A percentile compares a stretch with the other conserved stretches of the same genome.
Evolutionary conservation across 805 yeast species (phyloP).

Genomic region (Helenozyma rhizophorensis): DNA sequence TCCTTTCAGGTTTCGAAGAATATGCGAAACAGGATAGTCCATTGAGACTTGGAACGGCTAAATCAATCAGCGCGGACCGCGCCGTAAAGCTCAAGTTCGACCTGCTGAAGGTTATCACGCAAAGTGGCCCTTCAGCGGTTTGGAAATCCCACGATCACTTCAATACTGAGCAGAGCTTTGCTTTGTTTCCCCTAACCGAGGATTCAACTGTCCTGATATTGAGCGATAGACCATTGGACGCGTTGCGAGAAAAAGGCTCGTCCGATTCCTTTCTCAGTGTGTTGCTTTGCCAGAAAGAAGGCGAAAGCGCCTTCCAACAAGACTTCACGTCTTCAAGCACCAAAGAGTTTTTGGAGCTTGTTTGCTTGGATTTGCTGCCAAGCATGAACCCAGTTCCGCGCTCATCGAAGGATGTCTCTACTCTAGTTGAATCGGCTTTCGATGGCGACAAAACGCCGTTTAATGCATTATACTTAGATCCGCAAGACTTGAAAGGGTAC

Average conservation of each 20-base stretch:
- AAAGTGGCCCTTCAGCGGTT: conserved; percentile 5
- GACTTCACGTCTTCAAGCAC: conserved; percentile 39
- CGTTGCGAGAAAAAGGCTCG: too few relatives aligned
- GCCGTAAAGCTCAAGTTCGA: conserved; percentile 9
- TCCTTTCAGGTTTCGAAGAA: conserved; percentile 57
- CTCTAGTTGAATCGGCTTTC: conserved; percentile 49
- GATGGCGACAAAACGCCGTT: conserved; percentile 50
- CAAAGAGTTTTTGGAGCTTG: conserved; percentile 24
- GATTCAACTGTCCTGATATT: conserved; percentile 12
- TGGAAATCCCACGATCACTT: conserved; percentile 7
- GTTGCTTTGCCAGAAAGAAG: conserved; percentile 11
- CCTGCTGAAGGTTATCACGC: conserved; percentile 6
- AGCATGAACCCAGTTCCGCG: conserved; percentile 41
- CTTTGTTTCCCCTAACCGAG: conserved; percentile 8
- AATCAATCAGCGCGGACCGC: neutral
- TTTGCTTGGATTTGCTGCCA: conserved; percentile 7
- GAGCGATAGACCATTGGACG: conserved; percentile 1
- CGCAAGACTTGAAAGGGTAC: conserved; percentile 36
- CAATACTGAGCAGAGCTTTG: neutral
- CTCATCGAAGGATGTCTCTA: conserved; percentile 33
- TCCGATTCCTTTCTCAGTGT: too few relatives aligned
- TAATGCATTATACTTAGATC: conserved; percentile 41
- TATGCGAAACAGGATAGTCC: conserved; percentile 23
- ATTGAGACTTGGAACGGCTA: too few relatives aligned
- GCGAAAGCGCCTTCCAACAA: conserved; percentile 9